Evolutionary conservation across 441 rosid species (phyloP).

Genomic region (Raphanus hybrid): DNA sequence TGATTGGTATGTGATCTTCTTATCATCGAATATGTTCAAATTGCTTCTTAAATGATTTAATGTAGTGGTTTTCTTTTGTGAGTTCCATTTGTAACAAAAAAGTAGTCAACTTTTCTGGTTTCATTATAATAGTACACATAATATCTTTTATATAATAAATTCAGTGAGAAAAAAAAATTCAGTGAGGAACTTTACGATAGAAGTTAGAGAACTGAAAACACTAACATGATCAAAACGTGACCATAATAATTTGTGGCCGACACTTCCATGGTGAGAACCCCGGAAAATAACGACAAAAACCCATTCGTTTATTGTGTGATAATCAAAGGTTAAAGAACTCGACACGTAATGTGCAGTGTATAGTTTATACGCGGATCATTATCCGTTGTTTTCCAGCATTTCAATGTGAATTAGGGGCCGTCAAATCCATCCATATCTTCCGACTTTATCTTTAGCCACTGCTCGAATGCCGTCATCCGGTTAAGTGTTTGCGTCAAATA

Average conservation of each 20-base stretch:
- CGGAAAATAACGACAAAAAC: slow-evolving; percentile 9
- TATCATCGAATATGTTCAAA: background rate
- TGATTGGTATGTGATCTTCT: background rate
- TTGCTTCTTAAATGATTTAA: background rate
- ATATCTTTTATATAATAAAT: background rate
- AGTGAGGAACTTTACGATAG: background rate
- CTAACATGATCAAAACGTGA: slow-evolving; percentile 9
- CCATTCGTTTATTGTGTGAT: slow-evolving; percentile 9
- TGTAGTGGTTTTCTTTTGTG: background rate
- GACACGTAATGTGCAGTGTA: slow-evolving; percentile 8
- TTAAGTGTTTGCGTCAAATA: slow-evolving; percentile 10
- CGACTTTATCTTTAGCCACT: slow-evolving; percentile 11
- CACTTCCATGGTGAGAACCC: background rate
- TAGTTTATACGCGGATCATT: slow-evolving; percentile 9
- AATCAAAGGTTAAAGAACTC: slow-evolving; percentile 8
- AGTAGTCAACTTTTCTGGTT: background rate
- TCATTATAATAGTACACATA: background rate
- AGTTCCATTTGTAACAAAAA: background rate
- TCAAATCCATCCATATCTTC: background rate
- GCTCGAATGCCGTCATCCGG: slow-evolving; percentile 22
- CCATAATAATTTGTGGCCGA: slow-evolving; percentile 5
- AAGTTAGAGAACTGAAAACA: background rate
- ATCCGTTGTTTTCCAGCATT: slow-evolving; percentile 10
- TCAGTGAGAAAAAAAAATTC: background rate
- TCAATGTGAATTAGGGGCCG: background rate